These are phyloP conservation scores for Peltaster fructicola DNA, from an alignment of 2,329 filamentous ascomycete species.

Conservation along the genomic window DNA sequence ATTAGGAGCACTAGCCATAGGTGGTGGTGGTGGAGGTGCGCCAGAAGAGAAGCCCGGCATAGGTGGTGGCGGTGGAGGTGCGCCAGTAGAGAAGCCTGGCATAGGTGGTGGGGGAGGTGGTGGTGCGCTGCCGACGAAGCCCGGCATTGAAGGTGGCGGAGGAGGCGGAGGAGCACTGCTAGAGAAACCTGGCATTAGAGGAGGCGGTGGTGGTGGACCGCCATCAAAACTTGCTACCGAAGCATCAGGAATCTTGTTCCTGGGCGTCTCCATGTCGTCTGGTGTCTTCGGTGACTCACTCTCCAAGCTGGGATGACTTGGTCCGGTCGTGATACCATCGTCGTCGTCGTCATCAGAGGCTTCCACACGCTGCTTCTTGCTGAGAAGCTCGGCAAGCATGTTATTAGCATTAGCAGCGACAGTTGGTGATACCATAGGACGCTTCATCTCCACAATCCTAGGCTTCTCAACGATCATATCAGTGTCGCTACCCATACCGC, in stretches of 20 bases:
- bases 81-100: constrained; percentile 29
- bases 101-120: constrained; percentile 22
- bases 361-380: constrained; percentile 56
- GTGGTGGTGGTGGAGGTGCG: constrained; percentile 29
- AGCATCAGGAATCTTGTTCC: constrained; percentile 8
- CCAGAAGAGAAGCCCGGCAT: constrained; percentile 25
- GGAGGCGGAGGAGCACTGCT: constrained; percentile 19
- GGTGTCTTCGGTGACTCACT: constrained; percentile 51
- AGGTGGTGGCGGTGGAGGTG: constrained; percentile 15
- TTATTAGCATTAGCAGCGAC: constrained; percentile 30
- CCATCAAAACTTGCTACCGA: constrained; percentile 24
- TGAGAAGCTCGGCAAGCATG: constrained; percentile 52
- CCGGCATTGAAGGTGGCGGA: constrained; percentile 12
- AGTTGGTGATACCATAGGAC: constrained; percentile 45
- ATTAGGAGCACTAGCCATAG: constrained; percentile 31
- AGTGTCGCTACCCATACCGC: constrained; percentile 19
- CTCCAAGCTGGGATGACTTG: constrained; percentile 58
- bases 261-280: constrained; percentile 35
- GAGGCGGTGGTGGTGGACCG: constrained; percentile 33
- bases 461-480: constrained; percentile 57
- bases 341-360: constrained; percentile 57
- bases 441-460: constrained; percentile 58
- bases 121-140: constrained; percentile 14
- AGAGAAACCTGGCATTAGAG: constrained; percentile 25
- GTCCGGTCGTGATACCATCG: constrained; percentile 54